Percentiles rank a stretch among this genome's conserved stretches.
These are phyloP conservation scores for Talaromyces sp. DNA, from an alignment of 2,329 filamentous ascomycete species.

Conservation along the genomic window DNA sequence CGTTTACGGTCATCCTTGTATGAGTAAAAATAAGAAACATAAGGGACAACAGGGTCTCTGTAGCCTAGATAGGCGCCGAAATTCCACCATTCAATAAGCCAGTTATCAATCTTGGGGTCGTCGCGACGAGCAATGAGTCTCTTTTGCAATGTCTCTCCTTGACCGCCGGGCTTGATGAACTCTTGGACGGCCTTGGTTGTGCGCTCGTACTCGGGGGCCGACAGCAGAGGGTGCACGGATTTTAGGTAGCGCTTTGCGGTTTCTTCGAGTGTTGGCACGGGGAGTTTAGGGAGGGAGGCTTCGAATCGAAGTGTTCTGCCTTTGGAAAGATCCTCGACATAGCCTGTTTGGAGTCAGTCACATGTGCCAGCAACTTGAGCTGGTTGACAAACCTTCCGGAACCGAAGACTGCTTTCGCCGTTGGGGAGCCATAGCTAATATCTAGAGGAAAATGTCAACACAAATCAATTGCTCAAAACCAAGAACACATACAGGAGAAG, in stretches of 20 bases:
- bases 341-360: conserved; percentile 45
- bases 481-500: conserved; percentile 19
- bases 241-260: conserved; percentile 64
- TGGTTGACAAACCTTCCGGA: conserved; percentile 41
- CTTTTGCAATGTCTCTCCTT: conserved; percentile 80
- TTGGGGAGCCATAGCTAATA: conserved; percentile 37
- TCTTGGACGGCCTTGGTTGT: conserved; percentile 79
- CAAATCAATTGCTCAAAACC: not conserved
- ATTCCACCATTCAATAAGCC: conserved; percentile 99
- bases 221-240: conserved; percentile 63
- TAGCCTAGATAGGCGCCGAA: conserved; percentile 87
- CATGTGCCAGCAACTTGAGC: not conserved
- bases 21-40: conserved; percentile 99
- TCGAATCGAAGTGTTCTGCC: conserved; percentile 65
- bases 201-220: conserved; percentile 55
- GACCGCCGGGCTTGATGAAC: conserved; percentile 82
- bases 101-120: conserved; percentile 81
- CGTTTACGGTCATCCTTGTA: conserved; percentile 89
- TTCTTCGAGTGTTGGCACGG: conserved; percentile 62
- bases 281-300: conserved; percentile 61
- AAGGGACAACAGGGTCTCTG: conserved; percentile 92
- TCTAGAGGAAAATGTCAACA: conserved; percentile 25
- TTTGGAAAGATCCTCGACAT: conserved; percentile 62
- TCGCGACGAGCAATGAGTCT: conserved; percentile 76
- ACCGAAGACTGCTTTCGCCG: conserved; percentile 45